Percentiles rank a stretch among this genome's conserved stretches.
These are phyloP conservation scores for Cercophora sp. DNA, from an alignment of 495 filamentous ascomycete species.

Conservation along the genomic window DNA sequence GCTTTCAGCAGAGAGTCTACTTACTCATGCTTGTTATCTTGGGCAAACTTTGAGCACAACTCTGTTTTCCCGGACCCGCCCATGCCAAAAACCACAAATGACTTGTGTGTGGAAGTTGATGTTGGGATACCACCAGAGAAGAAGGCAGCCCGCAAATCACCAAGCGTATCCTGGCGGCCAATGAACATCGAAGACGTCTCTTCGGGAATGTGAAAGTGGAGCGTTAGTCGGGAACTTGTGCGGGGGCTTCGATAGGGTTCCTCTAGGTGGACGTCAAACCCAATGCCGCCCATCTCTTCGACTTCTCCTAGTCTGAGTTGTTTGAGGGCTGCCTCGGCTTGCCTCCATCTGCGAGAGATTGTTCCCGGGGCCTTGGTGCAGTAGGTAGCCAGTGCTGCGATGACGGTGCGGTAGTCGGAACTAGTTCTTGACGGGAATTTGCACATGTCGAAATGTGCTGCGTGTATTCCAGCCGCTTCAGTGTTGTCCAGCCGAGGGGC, in stretches of 20 bases:
- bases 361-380: constrained; percentile 5
- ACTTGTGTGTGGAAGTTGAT: background rate
- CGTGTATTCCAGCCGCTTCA: constrained; percentile 3
- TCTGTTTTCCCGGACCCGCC: constrained; percentile 9
- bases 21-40: constrained; percentile 5
- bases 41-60: constrained; percentile 11
- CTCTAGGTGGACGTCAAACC: constrained; percentile 9
- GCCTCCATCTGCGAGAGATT: constrained; percentile 4
- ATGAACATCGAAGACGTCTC: background rate
- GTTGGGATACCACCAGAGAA: background rate
- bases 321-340: background rate
- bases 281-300: constrained; percentile 6
- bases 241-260: background rate
- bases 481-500: constrained; percentile 3
- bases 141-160: background rate
- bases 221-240: background rate
- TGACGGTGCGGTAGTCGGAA: constrained; percentile 1
- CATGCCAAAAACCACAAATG: constrained; percentile 11
- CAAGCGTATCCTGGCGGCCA: constrained; percentile 1
- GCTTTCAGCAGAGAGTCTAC: background rate
- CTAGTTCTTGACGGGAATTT: constrained; percentile 2
- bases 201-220: constrained; percentile 4
- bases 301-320: background rate
- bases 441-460: background rate
- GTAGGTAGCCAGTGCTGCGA: constrained; percentile 2